Conservation (phyloP, 352 stramenopile species). For the Phytophthora brassicae region DNA sequence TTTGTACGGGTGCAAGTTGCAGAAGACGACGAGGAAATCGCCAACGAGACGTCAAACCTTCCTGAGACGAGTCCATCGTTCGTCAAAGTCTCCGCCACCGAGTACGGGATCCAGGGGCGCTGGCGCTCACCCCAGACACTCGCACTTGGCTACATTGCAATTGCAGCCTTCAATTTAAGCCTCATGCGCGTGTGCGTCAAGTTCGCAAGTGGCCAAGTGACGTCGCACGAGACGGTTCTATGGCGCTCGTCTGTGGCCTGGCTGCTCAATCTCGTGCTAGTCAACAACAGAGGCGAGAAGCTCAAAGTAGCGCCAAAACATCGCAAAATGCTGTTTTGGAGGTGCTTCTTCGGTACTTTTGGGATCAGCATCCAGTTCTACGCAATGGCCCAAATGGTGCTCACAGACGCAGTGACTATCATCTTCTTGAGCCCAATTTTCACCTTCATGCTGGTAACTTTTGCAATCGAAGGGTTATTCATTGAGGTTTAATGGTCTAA, state of each 20-base stretch:
- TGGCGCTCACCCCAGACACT: conserved; percentile 25
- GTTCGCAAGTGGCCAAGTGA: conserved; percentile 45
- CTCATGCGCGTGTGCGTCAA: conserved; percentile 60
- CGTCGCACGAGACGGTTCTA: conserved; percentile 58
- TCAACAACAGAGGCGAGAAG: conserved; percentile 25
- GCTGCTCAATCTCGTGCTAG: conserved; percentile 43
- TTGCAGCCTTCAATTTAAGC: conserved; percentile 59
- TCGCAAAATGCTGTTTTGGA: conserved; percentile 36
- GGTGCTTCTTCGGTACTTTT: conserved; percentile 51
- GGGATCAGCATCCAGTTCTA: conserved; percentile 69
- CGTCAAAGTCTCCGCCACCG: background rate
- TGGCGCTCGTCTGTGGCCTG: conserved; percentile 54
- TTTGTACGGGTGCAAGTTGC: conserved; percentile 20
- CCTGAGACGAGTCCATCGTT: conserved; percentile 15
- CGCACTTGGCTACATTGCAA: conserved; percentile 44
- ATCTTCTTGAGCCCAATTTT: conserved; percentile 67
- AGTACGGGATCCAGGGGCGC: conserved; percentile 1
- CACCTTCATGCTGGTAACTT: conserved; percentile 66
- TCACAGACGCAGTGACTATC: conserved; percentile 66
- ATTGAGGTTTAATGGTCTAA: background rate
- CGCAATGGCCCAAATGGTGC: conserved; percentile 71
- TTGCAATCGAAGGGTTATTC: no score
- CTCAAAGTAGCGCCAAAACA: conserved; percentile 25
- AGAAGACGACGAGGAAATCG: background rate
- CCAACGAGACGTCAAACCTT: conserved; percentile 1